Conservation (phyloP, 2,329 filamentous ascomycete species). For the Epichloe aotearoae region DNA sequence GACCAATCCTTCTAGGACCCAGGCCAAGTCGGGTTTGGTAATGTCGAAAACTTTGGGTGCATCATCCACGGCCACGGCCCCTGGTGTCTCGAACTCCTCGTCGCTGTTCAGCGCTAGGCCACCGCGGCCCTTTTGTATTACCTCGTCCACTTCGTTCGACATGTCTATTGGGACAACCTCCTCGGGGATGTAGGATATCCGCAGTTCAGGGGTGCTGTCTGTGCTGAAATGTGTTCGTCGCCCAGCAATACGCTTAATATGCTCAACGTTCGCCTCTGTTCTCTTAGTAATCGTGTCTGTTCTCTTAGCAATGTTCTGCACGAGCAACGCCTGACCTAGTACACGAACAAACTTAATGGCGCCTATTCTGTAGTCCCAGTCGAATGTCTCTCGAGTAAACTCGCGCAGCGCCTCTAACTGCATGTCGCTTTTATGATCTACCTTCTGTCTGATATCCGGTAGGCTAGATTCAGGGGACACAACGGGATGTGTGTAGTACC, state of each 20-base stretch:
- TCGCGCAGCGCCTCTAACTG: slow-evolving; percentile 44
- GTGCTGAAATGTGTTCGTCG: slow-evolving; percentile 59
- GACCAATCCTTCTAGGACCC: slow-evolving; percentile 25
- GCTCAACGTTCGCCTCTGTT: slow-evolving; percentile 19
- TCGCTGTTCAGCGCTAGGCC: slow-evolving; percentile 52
- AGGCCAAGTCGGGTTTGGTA: slow-evolving; percentile 38
- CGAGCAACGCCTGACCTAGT: slow-evolving; percentile 62
- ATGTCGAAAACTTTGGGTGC: slow-evolving; percentile 46
- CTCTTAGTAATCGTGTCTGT: slow-evolving; percentile 23
- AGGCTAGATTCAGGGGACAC: slow-evolving; percentile 52
- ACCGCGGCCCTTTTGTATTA: slow-evolving; percentile 34
- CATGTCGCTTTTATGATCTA: slow-evolving; percentile 13
- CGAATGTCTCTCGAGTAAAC: slow-evolving; percentile 70
- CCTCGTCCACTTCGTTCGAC: slow-evolving; percentile 54
- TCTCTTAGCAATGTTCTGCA: slow-evolving; percentile 35
- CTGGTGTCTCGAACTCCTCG: slow-evolving; percentile 42
- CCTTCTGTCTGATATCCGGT: slow-evolving; percentile 13
- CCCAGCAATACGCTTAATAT: slow-evolving; percentile 55
- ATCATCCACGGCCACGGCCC: slow-evolving; percentile 12
- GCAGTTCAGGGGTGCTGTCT: slow-evolving; percentile 63
- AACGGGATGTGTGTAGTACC: slow-evolving; percentile 79
- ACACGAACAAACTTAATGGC: slow-evolving; percentile 76
- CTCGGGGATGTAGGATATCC: slow-evolving; percentile 63
- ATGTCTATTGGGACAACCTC: slow-evolving; percentile 69
- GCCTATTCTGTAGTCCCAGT: slow-evolving; percentile 68